These are phyloP conservation scores for Melaleuca alternifolia DNA, from an alignment of 345 rosid genomes.

Conservation along the genomic window DNA sequence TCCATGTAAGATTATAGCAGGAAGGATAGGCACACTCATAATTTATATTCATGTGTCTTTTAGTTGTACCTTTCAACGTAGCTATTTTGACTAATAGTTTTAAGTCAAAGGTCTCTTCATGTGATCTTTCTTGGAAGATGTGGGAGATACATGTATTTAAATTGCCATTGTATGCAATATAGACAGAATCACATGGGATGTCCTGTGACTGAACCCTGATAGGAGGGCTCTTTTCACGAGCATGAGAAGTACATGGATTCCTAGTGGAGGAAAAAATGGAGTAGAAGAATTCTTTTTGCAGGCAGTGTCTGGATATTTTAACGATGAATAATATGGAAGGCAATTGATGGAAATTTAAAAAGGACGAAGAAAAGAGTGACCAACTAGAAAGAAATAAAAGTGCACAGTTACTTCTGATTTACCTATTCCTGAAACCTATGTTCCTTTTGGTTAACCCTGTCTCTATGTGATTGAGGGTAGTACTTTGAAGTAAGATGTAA, in stretches of 20 bases:
- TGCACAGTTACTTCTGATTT: background rate
- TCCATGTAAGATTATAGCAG: background rate
- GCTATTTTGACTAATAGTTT: background rate
- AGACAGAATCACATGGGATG: background rate
- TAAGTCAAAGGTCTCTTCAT: background rate
- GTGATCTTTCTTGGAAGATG: background rate
- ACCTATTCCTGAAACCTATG: background rate
- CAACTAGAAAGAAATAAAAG: background rate
- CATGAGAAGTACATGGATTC: background rate
- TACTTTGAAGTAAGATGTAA: background rate
- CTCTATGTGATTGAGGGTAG: background rate
- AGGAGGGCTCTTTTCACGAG: background rate
- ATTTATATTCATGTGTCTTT: background rate
- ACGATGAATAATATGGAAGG: background rate
- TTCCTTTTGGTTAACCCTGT: background rate
- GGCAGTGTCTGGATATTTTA: background rate
- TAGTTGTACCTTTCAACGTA: background rate
- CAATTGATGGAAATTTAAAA: background rate
- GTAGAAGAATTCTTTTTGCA: background rate
- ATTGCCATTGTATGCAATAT: background rate
- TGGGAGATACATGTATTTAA: background rate
- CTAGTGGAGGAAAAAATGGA: background rate
- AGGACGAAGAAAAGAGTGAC: background rate
- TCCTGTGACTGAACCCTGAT: background rate
- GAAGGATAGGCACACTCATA: background rate